These are phyloP conservation scores for Bullera alba DNA, from an alignment of 768 basidiomycete species.

Conservation along the genomic window DNA sequence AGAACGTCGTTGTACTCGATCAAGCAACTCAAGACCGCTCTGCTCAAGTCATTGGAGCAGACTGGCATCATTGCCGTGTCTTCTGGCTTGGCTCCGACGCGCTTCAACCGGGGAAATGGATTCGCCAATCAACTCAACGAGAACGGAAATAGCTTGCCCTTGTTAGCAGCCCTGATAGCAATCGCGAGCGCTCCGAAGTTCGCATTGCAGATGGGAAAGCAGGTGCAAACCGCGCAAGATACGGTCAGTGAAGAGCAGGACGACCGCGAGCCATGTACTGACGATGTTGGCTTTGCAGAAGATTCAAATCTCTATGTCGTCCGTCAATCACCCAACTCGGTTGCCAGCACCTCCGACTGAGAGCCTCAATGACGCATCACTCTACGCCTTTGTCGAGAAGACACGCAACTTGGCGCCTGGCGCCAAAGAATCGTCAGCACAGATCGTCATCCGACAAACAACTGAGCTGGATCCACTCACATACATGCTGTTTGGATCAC, in stretches of 20 bases:
- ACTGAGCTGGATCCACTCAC: slow-evolving; percentile 81
- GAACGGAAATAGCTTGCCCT: slow-evolving; percentile 50
- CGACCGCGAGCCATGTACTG: not conserved
- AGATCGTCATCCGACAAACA: slow-evolving; percentile 69
- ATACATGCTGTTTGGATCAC: slow-evolving; percentile 84
- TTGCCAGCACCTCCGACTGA: not conserved
- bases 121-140: slow-evolving; percentile 43
- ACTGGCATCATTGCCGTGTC: slow-evolving; percentile 77
- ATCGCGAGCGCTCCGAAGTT: slow-evolving; percentile 86
- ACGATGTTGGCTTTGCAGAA: slow-evolving; percentile 44
- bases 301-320: slow-evolving; percentile 74
- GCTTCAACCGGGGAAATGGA: slow-evolving; percentile 9
- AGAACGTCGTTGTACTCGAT: slow-evolving; percentile 77
- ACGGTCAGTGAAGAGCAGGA: slow-evolving; percentile 54
- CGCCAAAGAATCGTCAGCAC: slow-evolving; percentile 50
- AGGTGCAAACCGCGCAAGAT: slow-evolving; percentile 65
- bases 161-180: slow-evolving; percentile 75
- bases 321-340: slow-evolving; percentile 57
- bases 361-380: slow-evolving; percentile 3
- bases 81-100: slow-evolving; percentile 53
- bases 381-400: slow-evolving; percentile 79
- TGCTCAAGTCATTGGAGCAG: slow-evolving; percentile 67
- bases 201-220: slow-evolving; percentile 64
- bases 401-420: slow-evolving; percentile 59
- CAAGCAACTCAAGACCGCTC: slow-evolving; percentile 68